Evolutionary conservation across 371 early-diverging fungal genomes (phyloP).

Genomic region (Fennellomyces sp.): DNA sequence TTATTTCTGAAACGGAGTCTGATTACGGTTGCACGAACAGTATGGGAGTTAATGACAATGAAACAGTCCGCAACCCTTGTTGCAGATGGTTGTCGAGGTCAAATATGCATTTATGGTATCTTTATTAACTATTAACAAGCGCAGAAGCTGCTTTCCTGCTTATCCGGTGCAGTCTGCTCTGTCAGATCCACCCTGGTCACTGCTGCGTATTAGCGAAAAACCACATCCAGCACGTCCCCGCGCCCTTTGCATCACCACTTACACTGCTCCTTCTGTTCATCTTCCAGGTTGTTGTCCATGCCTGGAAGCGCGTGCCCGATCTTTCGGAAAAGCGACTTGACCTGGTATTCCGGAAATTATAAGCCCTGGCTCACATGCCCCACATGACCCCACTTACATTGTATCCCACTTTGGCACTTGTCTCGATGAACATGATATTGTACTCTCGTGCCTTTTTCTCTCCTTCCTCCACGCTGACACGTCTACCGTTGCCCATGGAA

Average conservation of each 20-base stretch:
- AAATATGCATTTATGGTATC: no score
- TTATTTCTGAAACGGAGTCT: no score
- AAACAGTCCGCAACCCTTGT: no score
- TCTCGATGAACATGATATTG: conserved; percentile 93
- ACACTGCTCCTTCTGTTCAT: conserved; percentile 24
- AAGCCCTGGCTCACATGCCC: conserved; percentile 45
- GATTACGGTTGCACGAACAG: no score
- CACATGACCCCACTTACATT: conserved; percentile 53
- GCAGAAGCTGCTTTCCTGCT: conserved; percentile 44
- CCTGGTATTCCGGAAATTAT: conserved; percentile 1
- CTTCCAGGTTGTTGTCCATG: conserved; percentile 65
- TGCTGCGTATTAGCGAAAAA: conserved; percentile 9
- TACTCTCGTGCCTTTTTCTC: conserved; percentile 90
- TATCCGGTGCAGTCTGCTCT: conserved; percentile 23
- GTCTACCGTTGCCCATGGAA: background rate
- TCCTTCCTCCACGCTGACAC: conserved; percentile 89
- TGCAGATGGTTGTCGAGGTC: no score
- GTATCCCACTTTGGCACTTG: conserved; percentile 92
- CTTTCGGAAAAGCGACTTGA: conserved; percentile 90
- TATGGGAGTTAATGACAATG: no score
- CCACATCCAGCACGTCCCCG: background rate
- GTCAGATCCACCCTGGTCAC: conserved; percentile 52
- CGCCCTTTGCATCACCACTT: background rate
- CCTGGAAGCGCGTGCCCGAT: conserved; percentile 92
- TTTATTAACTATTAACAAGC: conserved; percentile 53